Percentiles rank a stretch among this genome's conserved stretches.
Evolutionary conservation across 176 grass and related monocot species (phyloP).

Genomic region (Puccinellia tenuiflora): DNA sequence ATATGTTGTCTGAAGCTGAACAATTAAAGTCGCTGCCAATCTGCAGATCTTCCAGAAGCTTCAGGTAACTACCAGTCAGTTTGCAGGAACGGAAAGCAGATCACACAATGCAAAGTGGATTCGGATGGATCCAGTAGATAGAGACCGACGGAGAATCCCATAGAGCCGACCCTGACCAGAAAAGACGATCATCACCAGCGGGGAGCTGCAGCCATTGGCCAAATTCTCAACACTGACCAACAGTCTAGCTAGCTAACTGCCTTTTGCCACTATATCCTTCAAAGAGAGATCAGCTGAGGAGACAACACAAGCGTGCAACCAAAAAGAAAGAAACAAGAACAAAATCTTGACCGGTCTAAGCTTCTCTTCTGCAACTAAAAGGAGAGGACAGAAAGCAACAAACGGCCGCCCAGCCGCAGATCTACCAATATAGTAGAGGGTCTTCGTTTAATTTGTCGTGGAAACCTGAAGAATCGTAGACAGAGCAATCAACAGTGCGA

Average conservation of each 20-base stretch:
- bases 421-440: background rate
- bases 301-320: background rate
- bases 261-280: background rate
- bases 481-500: background rate
- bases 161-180: background rate
- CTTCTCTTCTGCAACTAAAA: background rate
- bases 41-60: background rate
- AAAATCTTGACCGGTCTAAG: no score
- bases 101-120: background rate
- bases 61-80: background rate
- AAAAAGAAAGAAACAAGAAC: background rate
- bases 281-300: background rate
- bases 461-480: background rate
- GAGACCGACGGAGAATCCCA: background rate
- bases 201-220: background rate
- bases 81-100: background rate
- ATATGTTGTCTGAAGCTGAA: background rate
- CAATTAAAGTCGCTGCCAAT: background rate
- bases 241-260: background rate
- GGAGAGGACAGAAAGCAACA: background rate
- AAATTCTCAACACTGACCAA: background rate
- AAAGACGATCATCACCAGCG: background rate
- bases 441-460: no score
- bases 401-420: background rate
- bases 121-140: background rate